Evolutionary conservation across 2,329 filamentous ascomycete species (phyloP), one percentile per base, ranked within the genome.

Genomic region (Phialophora expanda): DNA sequence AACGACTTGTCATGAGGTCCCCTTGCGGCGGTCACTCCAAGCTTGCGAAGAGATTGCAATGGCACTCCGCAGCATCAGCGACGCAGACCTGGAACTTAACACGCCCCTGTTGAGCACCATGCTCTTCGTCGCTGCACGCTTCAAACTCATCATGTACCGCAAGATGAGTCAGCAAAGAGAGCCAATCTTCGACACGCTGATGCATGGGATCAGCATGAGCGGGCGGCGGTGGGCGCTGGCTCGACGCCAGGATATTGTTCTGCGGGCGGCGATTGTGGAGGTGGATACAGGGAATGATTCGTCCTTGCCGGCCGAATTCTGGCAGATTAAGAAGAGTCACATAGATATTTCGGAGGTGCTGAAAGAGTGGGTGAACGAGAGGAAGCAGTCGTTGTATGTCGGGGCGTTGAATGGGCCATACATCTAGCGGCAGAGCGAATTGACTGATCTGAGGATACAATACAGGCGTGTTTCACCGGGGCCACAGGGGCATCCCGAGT

Each of bases 151-250:
- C 38, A 38, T 69, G n/a, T 70, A 71, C 26, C 60, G 65, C 20
- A 55, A 48, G 24, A 54, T 62, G 50, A 41, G 60, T 14, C 57
- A 63, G 44, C 24, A 11, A 3, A 59, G 65, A 38, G 70, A 71
- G 57, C 62, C 68, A 8, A 60, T 65, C 30, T 73, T 73, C 54
- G 71, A 73, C 59, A 57, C 64, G 17, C 56, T 73, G 24, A 73
- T 73, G 71, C 71, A 73, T 60, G 69, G 62, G 2, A 64, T 73
- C 62, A 72, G 69, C 48, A 73, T 73, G 71, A 70, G 69, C 51
- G 71, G 68, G 4, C 63, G 71, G 14, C 67, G 71, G 24, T 73
- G 71, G 71, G 62, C 61, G 28, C 34, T 72, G 24, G 71, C 71
- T 7, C 55, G 71, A 14, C 54, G 71, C 22, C 55, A 69, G 48